Base-by-base conservation (phyloP, 371 early-diverging fungal species). In the Mucor piriformis region DNA sequence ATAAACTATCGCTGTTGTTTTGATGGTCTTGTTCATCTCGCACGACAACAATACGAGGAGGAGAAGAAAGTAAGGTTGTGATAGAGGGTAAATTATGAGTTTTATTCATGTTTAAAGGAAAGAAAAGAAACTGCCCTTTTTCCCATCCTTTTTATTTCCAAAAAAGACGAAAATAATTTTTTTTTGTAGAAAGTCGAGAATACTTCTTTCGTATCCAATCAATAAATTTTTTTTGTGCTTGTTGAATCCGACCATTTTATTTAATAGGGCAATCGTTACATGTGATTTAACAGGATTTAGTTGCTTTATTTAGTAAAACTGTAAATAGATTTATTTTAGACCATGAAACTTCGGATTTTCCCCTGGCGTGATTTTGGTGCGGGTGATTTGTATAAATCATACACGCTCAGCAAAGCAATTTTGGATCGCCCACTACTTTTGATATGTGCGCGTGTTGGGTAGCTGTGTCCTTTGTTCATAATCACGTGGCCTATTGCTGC, bases 401-500 rank as follows among this genome's bases (percentile, higher is more conserved):
- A 76, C 1, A 76, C 67, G 47, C 59, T 69, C 20, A 60, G 44
- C 2, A 73, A 29, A 8, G 64, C 69, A 25, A 76, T 60, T 57
- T 66, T 61, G 0, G 63, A 64, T 6, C 73, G 64, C 3, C 61
- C 37, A 2, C 20, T 7, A 0, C 37, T 46, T 6, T 50, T 59
- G 6, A 76, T 52, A 64, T 70, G 57, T 13, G 77, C 77, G 20
- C 77, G 46, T 33, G 50, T 64, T 15, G 61, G 61, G 35, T 66
- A 66, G 0, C 1, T 8, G 8, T 18, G 2, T 24, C 15, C 51
- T 24, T 48, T 8, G 1, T 32, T 13, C 11, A 53, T 48, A 11
- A 61, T 48, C 5, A 6, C 16, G 15, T 16, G 5, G 0, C 85
- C 83, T 50, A 85, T 85, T 2, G 69, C 63, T 20, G 64, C 60